Base-by-base conservation (phyloP, 192 early-diverging fungal species). In the Backusella parvicylindrica region DNA sequence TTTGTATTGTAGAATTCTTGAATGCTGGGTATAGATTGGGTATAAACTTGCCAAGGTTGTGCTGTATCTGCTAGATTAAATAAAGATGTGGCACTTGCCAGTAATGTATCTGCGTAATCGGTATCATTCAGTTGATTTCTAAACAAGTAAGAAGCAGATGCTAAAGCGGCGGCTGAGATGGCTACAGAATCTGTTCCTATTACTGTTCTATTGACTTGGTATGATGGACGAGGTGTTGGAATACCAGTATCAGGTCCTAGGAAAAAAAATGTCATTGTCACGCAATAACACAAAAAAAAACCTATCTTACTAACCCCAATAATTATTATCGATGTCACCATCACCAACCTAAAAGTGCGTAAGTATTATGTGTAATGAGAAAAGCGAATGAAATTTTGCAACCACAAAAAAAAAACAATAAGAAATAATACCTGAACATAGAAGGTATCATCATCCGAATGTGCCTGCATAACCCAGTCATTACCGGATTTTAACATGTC, bases 381-480 rank as follows among this genome's bases (percentile, higher is more conserved):
- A 66, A n/a, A 16, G 6, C 6, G n/a, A 66, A 66, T 66, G 16
- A n/a, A 47, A n/a, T n/a, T 66, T 5, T 31, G 12, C 15, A 33
- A 0, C 11, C 13, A 32, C 3, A 28, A 31, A 32, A 64, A 33
- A 8, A 40, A 26, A 6, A 49, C 4, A 33, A 26, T 13, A 30
- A 16, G 26, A 23, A 12, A 30, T 63, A 28, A 64, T 76, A 85
- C 86, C 75, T 86, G 85, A 36, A 85, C 86, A 72, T 80, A 85
- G n/a, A 90, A 74, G 1, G 81, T 81, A 66, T 87, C 77, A 49
- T 77, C 68, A 33, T 86, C 76, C 36, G 87, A 84, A 72, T 90
- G 88, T 3, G 87, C 87, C 35, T 87, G 86, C 36, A 88, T 83
- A 36, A 90, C 56, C 87, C 88, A 90, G 56, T 90, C 88, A 56